Base-by-base conservation (phyloP, 768 basidiomycete species). In the Coprinellus aureogranulatus region DNA sequence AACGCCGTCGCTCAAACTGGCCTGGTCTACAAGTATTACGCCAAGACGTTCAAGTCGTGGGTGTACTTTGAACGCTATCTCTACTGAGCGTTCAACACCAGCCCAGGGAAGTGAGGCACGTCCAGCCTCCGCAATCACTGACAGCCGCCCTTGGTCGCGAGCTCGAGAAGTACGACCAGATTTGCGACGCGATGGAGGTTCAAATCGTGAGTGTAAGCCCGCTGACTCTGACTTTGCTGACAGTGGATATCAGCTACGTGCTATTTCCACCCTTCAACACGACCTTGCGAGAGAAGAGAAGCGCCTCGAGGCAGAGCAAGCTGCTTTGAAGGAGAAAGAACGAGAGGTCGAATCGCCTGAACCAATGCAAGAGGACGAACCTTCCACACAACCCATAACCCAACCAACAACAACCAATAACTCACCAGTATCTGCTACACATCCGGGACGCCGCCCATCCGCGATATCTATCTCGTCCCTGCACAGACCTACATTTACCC, bases 401-500 rank as follows among this genome's bases (percentile, higher is more conserved):
- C 64, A 67, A 14, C 34, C 34, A 34, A 34, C 34, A 6, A 34
- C 34, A 34, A 34, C 34, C 8, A 66, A 63, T 47, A 67, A 64
- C 72, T 64, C 79, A 70, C 57, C 73, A 68, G 37, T 63, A 20
- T 44, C 71, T 66, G 27, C 69, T 68, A 46, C 71, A 62, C 23
- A 53, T 62, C 63, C 60, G 45, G 74, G 75, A 34, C 57, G 62
- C 25, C 84, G 91, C 4, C 85, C 81, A 45, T 92, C 90, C 8
- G 82, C 87, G 12, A 89, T 93, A 40, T 91, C 90, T 3, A 78
- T 92, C 37, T 91, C 89, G 11, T 89, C 90, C 4, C 81, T 93
- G 11, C 87, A 89, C 44, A 81, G 90, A 25, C 88, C 86, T 1
- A 72, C 80, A 4, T 78, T 88, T 56, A 88, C 88, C 20, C 82